phyloP scores from a whole-genome alignment of 345 rosid species.

The Carallia brachiata region DNA sequence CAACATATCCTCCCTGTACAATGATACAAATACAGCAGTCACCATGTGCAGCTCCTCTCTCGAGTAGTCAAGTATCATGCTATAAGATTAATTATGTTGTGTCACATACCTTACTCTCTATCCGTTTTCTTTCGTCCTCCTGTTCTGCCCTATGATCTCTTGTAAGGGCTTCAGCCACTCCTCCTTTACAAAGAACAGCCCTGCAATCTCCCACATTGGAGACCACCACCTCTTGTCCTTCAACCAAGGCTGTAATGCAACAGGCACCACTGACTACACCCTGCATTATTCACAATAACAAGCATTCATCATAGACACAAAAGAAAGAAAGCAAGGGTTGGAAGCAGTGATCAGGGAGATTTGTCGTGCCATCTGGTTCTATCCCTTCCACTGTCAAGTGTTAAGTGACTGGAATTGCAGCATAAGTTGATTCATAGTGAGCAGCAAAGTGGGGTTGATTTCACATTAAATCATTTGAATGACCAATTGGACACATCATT shows the following conservation, averaged over 20 bases:
- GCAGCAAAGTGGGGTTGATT: neutral
- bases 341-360: too few relatives aligned
- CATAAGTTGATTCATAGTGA: too few relatives aligned
- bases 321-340: too few relatives aligned
- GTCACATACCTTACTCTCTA: slow-evolving; percentile 44
- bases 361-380: too few relatives aligned
- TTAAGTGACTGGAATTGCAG: too few relatives aligned
- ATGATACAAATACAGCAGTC: slow-evolving; percentile 3
- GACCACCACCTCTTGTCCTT: slow-evolving; percentile 54
- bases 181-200: slow-evolving; percentile 67
- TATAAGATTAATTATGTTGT: neutral
- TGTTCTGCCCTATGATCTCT: slow-evolving; percentile 61
- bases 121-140: slow-evolving; percentile 60
- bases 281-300: slow-evolving; percentile 33
- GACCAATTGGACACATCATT: too few relatives aligned
- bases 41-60: slow-evolving; percentile 6
- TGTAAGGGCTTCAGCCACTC: slow-evolving; percentile 69
- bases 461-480: neutral
- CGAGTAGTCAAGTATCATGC: too few relatives aligned
- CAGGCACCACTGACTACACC: slow-evolving; percentile 74
- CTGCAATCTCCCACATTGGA: slow-evolving; percentile 84
- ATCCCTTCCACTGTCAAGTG: too few relatives aligned
- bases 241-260: slow-evolving; percentile 68
- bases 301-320: too few relatives aligned
- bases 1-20: slow-evolving; percentile 69